Conservation (phyloP, 257 asterid genomes). For the Solanum corneliomulleri region DNA sequence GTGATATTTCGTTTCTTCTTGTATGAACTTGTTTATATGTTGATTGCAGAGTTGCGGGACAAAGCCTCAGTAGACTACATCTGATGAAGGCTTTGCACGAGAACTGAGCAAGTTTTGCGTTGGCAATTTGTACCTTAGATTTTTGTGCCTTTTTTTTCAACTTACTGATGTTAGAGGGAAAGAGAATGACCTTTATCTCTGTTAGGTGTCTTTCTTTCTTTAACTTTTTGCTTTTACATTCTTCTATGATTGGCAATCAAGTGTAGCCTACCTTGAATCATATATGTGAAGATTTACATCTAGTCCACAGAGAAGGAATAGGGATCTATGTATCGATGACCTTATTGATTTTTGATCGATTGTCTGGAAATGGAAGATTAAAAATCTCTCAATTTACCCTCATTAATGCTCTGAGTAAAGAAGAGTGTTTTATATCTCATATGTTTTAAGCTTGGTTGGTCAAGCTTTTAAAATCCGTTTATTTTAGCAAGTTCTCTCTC, state of each 20-base stretch:
- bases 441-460: background rate
- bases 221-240: background rate
- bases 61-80: slow-evolving; percentile 76
- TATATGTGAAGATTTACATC: background rate
- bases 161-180: background rate
- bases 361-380: background rate
- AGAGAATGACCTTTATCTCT: background rate
- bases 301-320: background rate
- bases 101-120: slow-evolving; percentile 3
- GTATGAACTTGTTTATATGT: background rate
- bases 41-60: slow-evolving; percentile 75
- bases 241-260: background rate
- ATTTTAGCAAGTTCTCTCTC: background rate
- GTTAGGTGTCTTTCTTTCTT: background rate
- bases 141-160: background rate
- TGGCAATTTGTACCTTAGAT: background rate
- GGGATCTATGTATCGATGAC: background rate
- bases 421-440: background rate
- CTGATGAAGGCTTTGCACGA: slow-evolving; percentile 91
- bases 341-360: background rate
- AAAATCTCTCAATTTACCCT: background rate
- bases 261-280: background rate
- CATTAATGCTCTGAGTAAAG: background rate
- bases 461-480: background rate
- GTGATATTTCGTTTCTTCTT: background rate